Evolutionary conservation across 2,329 filamentous ascomycete genomes (phyloP), one percentile per base, ranked within the genome.

Genomic region (Tolypocladium capitatum): DNA sequence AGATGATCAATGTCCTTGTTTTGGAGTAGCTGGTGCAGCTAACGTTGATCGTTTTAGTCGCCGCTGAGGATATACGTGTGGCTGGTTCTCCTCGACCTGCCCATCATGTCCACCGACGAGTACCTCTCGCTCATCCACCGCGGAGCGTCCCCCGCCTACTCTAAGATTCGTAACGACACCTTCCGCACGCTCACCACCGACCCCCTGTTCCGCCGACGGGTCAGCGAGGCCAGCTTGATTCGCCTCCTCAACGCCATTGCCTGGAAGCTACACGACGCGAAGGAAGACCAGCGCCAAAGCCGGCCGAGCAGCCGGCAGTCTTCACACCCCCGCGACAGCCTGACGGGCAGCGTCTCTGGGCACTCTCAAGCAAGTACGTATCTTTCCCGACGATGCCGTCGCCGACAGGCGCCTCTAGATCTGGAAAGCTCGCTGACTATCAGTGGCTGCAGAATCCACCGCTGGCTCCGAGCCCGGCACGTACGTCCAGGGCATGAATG

Each of bases 401-500:
- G 24, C 16, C 14, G 24, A 46, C 20, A 28, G 16, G 11, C 24
- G 21, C 24, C 21, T 27, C 7, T 40, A 36, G 36, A 14, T 10
- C 21, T 5, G 7, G 16, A 7, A n/a, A 27, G 21, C 21, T 11
- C 10, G 35, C 30, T 34, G 18, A 53, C 20, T 28, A 77, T 1
- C 82, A 76, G 0, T 80, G 83, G 74, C 80, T 51, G 75, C 83
- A 54, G 80, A 83, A 52, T 70, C 72, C 7, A 76, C 75, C 49
- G 59, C 64, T 20, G 71, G 69, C 3, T 68, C 70, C 31, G 83
- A 87, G 56, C 78, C 86, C 11, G 87, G 89, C 31, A 90, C 86
- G 36, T 98, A 98, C 58, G 91, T 98, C 2, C 92, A 98, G 66
- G 92, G 92, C 55, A 97, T 98, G 91, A 98, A 98, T 62, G 92